Evolutionary conservation across 1,284 basidiomycete genomes (phyloP).

Genomic region (Melampsora larici-populina): DNA sequence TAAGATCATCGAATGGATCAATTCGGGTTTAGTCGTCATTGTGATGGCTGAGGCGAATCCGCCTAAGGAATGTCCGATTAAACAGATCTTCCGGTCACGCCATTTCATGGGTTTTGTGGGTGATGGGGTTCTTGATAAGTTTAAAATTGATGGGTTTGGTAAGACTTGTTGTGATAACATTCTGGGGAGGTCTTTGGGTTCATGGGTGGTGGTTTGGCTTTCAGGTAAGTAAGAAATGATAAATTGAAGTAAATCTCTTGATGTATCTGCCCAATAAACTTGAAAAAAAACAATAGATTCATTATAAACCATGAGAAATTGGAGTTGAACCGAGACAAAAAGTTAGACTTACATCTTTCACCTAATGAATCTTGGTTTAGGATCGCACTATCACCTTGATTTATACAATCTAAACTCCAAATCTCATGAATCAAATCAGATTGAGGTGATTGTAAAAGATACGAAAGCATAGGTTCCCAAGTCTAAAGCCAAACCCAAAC

Average conservation of each 20-base stretch:
- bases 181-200: conserved; percentile 54
- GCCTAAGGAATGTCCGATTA: conserved; percentile 22
- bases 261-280: conserved; percentile 67
- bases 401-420: conserved; percentile 72
- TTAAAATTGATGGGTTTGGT: conserved; percentile 57
- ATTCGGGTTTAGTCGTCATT: conserved; percentile 63
- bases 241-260: conserved; percentile 71
- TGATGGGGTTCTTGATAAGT: conserved; percentile 70
- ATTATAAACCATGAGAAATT: background rate
- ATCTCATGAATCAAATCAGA: conserved; percentile 64
- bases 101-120: conserved; percentile 48
- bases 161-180: conserved; percentile 54
- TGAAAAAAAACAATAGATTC: conserved; percentile 19
- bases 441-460: conserved; percentile 53
- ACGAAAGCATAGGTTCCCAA: conserved; percentile 65
- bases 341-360: conserved; percentile 49
- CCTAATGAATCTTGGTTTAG: conserved; percentile 63
- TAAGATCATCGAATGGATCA: conserved; percentile 71
- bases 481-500: conserved; percentile 55
- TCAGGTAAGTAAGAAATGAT: conserved; percentile 63
- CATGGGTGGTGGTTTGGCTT: conserved; percentile 46
- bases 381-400: conserved; percentile 71
- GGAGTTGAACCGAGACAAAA: background rate
- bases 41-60: conserved; percentile 57
- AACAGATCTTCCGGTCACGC: background rate